A percentile compares a stretch with the other conserved stretches of the same genome.
Evolutionary conservation across 1,284 basidiomycete genomes (phyloP).

Genomic region (Erythrobasidium hasegawianum): DNA sequence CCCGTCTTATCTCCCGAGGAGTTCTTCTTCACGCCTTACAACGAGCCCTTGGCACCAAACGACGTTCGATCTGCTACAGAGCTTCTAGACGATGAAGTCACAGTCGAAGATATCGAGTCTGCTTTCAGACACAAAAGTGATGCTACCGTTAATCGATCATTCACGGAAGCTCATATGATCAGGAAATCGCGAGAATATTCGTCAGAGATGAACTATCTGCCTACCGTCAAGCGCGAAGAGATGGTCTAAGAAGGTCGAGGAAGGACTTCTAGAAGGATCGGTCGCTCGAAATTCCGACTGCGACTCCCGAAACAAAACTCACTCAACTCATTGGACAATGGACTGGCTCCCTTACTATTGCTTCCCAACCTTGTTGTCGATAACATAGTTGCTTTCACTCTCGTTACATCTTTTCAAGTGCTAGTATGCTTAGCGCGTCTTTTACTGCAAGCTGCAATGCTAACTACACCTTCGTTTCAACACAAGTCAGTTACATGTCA

Average conservation of each 20-base stretch:
- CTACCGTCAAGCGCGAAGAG: background rate
- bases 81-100: constrained; percentile 48
- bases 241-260: background rate
- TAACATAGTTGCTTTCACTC: too few species aligned
- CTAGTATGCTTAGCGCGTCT: too few species aligned
- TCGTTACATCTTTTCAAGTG: too few species aligned
- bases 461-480: too few species aligned
- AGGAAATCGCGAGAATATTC: background rate
- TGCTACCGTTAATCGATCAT: constrained; percentile 9
- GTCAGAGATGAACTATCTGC: background rate
- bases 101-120: constrained; percentile 1
- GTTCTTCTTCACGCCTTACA: constrained; percentile 58
- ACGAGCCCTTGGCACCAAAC: constrained; percentile 64
- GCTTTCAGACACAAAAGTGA: background rate
- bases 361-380: too few species aligned
- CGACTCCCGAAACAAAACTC: too few species aligned
- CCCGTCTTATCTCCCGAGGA: constrained; percentile 55
- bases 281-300: too few species aligned
- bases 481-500: too few species aligned
- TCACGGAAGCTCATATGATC: constrained; percentile 11
- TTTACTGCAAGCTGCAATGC: too few species aligned
- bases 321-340: too few species aligned
- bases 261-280: too few species aligned
- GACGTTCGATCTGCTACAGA: constrained; percentile 60
- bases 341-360: too few species aligned